phyloP scores from a whole-genome alignment of 257 asterid species.

The Gentiana straminea region DNA sequence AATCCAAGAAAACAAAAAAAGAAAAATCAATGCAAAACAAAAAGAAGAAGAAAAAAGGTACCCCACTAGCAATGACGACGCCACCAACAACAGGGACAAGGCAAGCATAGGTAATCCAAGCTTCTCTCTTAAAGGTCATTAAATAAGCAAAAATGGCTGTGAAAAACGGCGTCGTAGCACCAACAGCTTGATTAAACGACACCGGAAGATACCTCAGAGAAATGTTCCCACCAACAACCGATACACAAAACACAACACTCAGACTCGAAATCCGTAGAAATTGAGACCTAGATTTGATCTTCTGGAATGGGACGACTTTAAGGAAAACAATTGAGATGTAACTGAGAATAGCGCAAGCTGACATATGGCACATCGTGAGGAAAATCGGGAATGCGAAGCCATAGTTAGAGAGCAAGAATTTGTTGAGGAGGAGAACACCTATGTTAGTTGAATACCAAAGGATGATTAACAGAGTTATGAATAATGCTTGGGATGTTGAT shows the following conservation, averaged over 20 bases:
- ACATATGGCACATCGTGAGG: slow-evolving; percentile 98
- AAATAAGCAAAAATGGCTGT: slow-evolving; percentile 75
- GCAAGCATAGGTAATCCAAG: slow-evolving; percentile 66
- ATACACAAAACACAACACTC: slow-evolving; percentile 57
- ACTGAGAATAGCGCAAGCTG: slow-evolving; percentile 89
- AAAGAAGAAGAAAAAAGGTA: slow-evolving; percentile 17
- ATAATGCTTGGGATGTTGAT: slow-evolving; percentile 32
- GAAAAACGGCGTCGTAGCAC: slow-evolving; percentile 83
- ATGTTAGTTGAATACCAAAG: slow-evolving; percentile 82
- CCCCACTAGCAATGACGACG: slow-evolving; percentile 77
- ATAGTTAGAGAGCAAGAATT: slow-evolving; percentile 69
- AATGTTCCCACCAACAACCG: slow-evolving; percentile 76
- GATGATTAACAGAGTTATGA: slow-evolving; percentile 45
- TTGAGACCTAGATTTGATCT: slow-evolving; percentile 77
- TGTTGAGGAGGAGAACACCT: slow-evolving; percentile 91
- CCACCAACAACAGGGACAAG: slow-evolving; percentile 76
- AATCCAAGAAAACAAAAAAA: background rate
- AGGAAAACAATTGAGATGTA: slow-evolving; percentile 66
- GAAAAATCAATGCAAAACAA: slow-evolving; percentile 1
- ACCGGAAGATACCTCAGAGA: slow-evolving; percentile 78
- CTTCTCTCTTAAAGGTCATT: slow-evolving; percentile 64
- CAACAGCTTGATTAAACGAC: slow-evolving; percentile 81
- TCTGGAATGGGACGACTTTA: slow-evolving; percentile 66
- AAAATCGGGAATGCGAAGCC: slow-evolving; percentile 75
- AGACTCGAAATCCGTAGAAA: slow-evolving; percentile 63